A percentile compares a stretch with the other conserved stretches of the same genome.
phyloP scores from a whole-genome alignment of 2,329 filamentous ascomycete species.

The Penicillium hordei region DNA sequence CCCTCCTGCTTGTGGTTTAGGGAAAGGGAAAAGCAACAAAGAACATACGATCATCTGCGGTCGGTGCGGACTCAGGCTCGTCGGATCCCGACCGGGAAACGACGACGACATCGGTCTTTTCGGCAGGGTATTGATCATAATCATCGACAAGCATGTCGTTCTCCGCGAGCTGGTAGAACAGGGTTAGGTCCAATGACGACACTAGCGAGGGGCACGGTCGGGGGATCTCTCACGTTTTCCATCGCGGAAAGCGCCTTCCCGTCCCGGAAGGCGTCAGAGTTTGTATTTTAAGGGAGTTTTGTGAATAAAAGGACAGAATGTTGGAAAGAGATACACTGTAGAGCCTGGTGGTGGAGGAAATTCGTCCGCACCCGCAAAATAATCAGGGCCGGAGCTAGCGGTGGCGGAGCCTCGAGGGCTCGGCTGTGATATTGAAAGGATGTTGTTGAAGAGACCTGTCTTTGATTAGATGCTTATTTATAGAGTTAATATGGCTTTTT shows the following conservation, averaged over 20 bases:
- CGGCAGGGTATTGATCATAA: conserved; percentile 59
- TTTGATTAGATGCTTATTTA: not conserved
- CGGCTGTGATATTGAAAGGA: conserved; percentile 20
- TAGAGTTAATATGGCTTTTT: not conserved
- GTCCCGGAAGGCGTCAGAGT: conserved; percentile 28
- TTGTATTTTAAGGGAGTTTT: conserved; percentile 18
- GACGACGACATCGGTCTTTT: conserved; percentile 62
- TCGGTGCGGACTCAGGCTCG: conserved; percentile 56
- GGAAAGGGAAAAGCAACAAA: conserved; percentile 11
- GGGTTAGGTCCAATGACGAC: conserved; percentile 33
- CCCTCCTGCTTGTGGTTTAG: not conserved
- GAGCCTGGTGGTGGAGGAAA: conserved; percentile 20
- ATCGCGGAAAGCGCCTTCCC: conserved; percentile 43
- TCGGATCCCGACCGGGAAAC: conserved; percentile 61
- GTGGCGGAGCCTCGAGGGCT: conserved; percentile 28
- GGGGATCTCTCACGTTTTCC: conserved; percentile 44
- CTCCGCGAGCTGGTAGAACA: conserved; percentile 50
- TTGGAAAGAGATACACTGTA: conserved; percentile 10
- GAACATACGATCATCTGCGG: conserved; percentile 58
- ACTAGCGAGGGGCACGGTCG: conserved; percentile 28
- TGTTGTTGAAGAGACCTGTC: not conserved
- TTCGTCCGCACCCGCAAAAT: conserved; percentile 23
- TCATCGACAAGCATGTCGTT: conserved; percentile 64
- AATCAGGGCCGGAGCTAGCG: conserved; percentile 25
- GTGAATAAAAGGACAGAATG: conserved; percentile 9